phyloP scores from a whole-genome alignment of 2,329 filamentous ascomycete genomes.

The Penicillium verrucosum region DNA sequence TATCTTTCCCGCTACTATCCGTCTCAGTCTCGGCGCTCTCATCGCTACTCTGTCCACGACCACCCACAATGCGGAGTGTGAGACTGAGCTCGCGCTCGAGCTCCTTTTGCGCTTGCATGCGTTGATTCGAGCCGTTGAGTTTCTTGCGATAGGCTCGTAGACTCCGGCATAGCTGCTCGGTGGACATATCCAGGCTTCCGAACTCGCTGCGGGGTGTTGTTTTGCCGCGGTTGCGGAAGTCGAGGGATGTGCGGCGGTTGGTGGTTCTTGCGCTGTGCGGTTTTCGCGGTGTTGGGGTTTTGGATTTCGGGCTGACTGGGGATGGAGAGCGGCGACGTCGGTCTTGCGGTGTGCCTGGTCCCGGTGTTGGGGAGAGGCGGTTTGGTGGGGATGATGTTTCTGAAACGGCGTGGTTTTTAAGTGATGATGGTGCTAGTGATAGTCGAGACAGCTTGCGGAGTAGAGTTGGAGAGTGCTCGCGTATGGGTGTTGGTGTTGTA shows the following conservation, averaged over 20 bases:
- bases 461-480: slow-evolving; percentile 49
- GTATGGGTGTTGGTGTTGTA: slow-evolving; percentile 42
- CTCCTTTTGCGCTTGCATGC: slow-evolving; percentile 51
- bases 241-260: slow-evolving; percentile 48
- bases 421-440: slow-evolving; percentile 41
- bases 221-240: slow-evolving; percentile 50
- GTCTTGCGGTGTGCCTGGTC: slow-evolving; percentile 25
- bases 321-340: slow-evolving; percentile 38
- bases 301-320: slow-evolving; percentile 37
- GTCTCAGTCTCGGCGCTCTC: slow-evolving; percentile 36
- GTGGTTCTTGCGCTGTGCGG: slow-evolving; percentile 29
- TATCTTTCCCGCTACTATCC: slow-evolving; percentile 41
- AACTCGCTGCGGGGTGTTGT: slow-evolving; percentile 39
- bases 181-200: slow-evolving; percentile 50
- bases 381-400: slow-evolving; percentile 33
- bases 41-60: slow-evolving; percentile 30
- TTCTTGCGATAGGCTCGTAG: slow-evolving; percentile 59
- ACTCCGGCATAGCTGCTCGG: slow-evolving; percentile 57
- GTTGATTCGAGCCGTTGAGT: slow-evolving; percentile 49
- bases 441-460: slow-evolving; percentile 56
- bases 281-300: slow-evolving; percentile 25
- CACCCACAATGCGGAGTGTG: slow-evolving; percentile 35
- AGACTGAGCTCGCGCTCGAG: slow-evolving; percentile 56
- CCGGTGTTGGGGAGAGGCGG: slow-evolving; percentile 31
- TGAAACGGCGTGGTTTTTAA: slow-evolving; percentile 32